Evolutionary conservation across 148 eudicot genomes (phyloP).

Genomic region (Rhododendron kiyosumense): DNA sequence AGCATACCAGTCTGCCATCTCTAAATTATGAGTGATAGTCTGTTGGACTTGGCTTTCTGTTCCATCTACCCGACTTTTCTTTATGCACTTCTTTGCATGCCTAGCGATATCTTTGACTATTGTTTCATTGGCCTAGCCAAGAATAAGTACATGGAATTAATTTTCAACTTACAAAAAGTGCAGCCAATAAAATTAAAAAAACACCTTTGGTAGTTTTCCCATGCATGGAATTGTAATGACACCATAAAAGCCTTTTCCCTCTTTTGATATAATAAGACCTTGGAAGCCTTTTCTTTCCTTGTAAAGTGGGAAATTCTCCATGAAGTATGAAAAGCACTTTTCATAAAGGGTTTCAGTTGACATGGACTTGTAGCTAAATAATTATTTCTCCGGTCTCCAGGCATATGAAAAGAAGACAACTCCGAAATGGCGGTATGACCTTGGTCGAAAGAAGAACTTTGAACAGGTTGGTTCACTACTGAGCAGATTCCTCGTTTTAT

Average conservation of each 20-base stretch:
- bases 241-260: background rate
- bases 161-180: background rate
- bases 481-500: background rate
- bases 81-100: background rate
- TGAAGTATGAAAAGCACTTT: background rate
- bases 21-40: background rate
- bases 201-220: background rate
- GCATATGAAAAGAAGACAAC: slow-evolving; percentile 89
- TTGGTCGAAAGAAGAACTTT: slow-evolving; percentile 91
- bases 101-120: background rate
- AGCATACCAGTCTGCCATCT: background rate
- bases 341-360: background rate
- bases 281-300: background rate
- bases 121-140: background rate
- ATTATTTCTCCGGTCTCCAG: slow-evolving; percentile 30
- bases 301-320: background rate
- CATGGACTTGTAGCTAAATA: background rate
- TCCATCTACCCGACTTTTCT: background rate
- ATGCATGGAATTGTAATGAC: background rate
- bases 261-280: background rate
- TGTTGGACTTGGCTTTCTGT: background rate
- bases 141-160: background rate
- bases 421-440: slow-evolving; percentile 93
- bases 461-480: slow-evolving; percentile 61
- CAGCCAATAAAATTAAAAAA: background rate